Conservation (phyloP, 331 rosid genomes). For the Quercus lobata region DNA sequence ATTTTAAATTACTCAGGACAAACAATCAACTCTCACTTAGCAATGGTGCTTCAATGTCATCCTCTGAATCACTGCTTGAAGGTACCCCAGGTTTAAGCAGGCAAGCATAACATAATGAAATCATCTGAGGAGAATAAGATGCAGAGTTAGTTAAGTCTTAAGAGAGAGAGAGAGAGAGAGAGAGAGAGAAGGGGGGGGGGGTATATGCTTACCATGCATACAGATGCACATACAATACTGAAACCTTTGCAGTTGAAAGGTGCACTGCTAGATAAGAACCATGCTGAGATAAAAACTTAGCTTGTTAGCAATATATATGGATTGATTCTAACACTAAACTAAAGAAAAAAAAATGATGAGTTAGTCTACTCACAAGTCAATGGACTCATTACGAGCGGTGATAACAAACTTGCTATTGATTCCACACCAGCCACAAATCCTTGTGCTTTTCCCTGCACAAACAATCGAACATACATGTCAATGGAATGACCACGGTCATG, state of each 20-base stretch:
- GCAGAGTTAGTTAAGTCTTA: conserved; percentile 9
- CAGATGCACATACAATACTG: conserved; percentile 68
- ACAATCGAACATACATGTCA: background rate
- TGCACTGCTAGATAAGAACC: conserved; percentile 61
- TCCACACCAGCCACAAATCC: conserved; percentile 81
- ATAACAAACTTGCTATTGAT: conserved; percentile 62
- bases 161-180: background rate
- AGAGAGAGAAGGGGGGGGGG: background rate
- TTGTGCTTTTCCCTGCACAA: conserved; percentile 66
- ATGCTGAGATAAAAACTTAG: conserved; percentile 43
- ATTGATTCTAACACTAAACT: too few relatives aligned
- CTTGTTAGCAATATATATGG: too few relatives aligned
- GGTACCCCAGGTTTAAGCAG: conserved; percentile 22
- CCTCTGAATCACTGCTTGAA: conserved; percentile 23
- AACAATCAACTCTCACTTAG: conserved; percentile 26
- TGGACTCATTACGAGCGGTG: conserved; percentile 66
- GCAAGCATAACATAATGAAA: conserved; percentile 58
- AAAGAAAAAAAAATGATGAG: too few relatives aligned
- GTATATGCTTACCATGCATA: conserved; percentile 48
- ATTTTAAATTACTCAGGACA: too few relatives aligned
- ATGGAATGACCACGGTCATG: too few relatives aligned
- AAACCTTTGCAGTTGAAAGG: conserved; percentile 88
- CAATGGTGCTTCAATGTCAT: conserved; percentile 41
- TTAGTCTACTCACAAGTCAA: background rate
- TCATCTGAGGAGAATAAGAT: conserved; percentile 11